Base-by-base conservation (phyloP, 2,329 filamentous ascomycete genomes). In the Colletotrichum sp. region DNA sequence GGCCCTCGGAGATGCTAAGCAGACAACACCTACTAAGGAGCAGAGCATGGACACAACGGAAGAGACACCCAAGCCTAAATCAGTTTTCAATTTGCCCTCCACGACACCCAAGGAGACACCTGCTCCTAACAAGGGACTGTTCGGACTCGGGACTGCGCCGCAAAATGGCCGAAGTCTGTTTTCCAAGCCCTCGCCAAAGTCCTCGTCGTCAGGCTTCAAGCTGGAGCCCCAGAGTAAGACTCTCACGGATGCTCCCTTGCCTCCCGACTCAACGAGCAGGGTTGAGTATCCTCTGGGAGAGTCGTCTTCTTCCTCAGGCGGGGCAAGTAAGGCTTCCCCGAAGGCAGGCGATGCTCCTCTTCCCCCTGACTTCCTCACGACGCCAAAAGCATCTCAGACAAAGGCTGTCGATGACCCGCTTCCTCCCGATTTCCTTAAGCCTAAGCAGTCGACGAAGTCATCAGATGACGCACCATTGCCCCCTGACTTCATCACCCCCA, bases 211-310 rank as follows among this genome's bases (percentile, higher is more conserved):
- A 21, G 58, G 58, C 5, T 43, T 63, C 16, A 76, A 75, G 26
- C 12, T 62, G 7, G 72, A 74, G 6, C 82, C 84, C 5, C 84
- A 85, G 74, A 80, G 83, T 63, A 88, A 87, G 77, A 76, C 80
- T 52, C 82, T 82, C 43, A 82, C 84, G 48, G 78, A 81, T 71
- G 82, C 79, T 26, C 89, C 90, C 73, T 82, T 91, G 6, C 90
- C 90, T 38, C 89, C 90, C 26, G 89, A 91, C 76, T 83, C 88
- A 73, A 90, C 86, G 69, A 92, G 89, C 85, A 90, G 88, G 84
- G 82, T 83, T 73, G 81, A 84, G 66, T 91, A 87, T 79, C 83
- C 85, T 65, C 78, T 90, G 52, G 88, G 87, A 63, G 87, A 89
- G 74, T 89, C 88, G 21, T 88, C 87, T 43, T 89, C 88, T 58